phyloP scores from a whole-genome alignment of 805 yeast genomes.

The Wickerhamomyces kurtzmanii region DNA sequence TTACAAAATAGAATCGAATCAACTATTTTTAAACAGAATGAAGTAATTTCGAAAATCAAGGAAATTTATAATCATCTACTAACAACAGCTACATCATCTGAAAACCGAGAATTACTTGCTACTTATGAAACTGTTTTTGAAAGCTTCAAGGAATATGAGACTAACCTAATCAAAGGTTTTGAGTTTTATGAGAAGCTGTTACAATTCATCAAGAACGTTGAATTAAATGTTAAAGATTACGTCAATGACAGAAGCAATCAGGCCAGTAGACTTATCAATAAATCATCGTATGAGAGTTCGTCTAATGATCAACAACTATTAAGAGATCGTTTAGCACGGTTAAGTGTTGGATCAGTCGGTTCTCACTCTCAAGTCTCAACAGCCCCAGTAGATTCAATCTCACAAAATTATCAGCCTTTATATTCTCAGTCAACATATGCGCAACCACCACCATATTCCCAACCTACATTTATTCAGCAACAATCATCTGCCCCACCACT shows the following conservation, averaged over 20 bases:
- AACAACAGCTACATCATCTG: conserved; percentile 32
- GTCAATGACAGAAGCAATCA: conserved; percentile 15
- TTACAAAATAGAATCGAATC: conserved; percentile 57
- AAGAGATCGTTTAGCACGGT: conserved; percentile 11
- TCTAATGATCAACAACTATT: conserved; percentile 4
- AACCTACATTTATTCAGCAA: conserved; percentile 5
- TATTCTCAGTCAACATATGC: conserved; percentile 3
- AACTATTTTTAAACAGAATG: conserved; percentile 56
- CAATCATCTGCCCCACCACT: conserved; percentile 1
- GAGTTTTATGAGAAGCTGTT: conserved; percentile 46
- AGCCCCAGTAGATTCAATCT: conserved; percentile 7
- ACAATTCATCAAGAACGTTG: conserved; percentile 14
- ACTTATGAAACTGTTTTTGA: conserved; percentile 39
- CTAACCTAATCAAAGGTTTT: conserved; percentile 53
- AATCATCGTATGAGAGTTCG: not conserved
- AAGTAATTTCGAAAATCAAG: conserved; percentile 35
- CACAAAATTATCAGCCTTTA: conserved; percentile 9
- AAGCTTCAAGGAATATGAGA: conserved; percentile 46
- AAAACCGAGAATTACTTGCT: conserved; percentile 28
- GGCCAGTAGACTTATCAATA: conserved; percentile 8
- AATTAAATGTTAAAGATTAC: conserved; percentile 12
- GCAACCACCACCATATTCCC: conserved; percentile 5
- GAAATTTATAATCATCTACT: conserved; percentile 34
- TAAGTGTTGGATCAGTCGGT: conserved; percentile 7
- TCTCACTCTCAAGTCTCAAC: conserved; percentile 3